Evolutionary conservation across 257 asterid genomes (phyloP), one percentile per base, ranked within the genome.

Genomic region (Scutellaria galericulata): DNA sequence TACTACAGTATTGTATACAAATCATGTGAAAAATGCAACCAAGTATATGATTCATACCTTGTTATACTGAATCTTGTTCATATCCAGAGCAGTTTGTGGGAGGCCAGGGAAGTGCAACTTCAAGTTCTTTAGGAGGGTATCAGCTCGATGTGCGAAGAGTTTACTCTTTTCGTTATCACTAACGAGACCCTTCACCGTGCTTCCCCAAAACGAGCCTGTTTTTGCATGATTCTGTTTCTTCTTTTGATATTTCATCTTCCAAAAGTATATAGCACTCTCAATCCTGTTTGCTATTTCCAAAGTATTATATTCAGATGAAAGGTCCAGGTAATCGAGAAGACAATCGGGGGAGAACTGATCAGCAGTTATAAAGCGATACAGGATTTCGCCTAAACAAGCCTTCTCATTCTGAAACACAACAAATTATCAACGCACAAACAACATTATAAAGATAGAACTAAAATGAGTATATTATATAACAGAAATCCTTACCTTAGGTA

Each of bases 11-110:
- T 41, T 20, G 12, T 31, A 20, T 53, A 54, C 41, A 68, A 18
- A 40, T 20, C 11, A 15, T 40, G 35, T 14, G 31, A 46, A 9
- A 6, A 55, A 55, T 9, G 0, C 14, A 22, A 24, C 61, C 37
- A n/a, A 2, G 44, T 66, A 3, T 39, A n/a, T 11, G 47, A 45
- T 10, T 9, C 37, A n/a, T 81, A 93, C 98, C 96, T 79, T 91
- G 88, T 94, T 94, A 65, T 85, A 76, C 75, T 91, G 96, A 69
- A 94, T 94, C 84, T 94, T 94, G 83, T 66, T 83, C 81, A 74
- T 82, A 85, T 91, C 98, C 59, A 93, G 82, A 51, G 83, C 67
- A 60, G 96, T 93, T 75, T 93, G 98, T 7, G 93, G 96, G 66
- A 94, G 96, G 71, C 87, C 92, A 6, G 98, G 92, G 64, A 86